Evolutionary conservation across 306 rosid genomes (phyloP), one percentile per base, ranked within the genome.

Genomic region (Amphicarpaea edgeworthii): DNA sequence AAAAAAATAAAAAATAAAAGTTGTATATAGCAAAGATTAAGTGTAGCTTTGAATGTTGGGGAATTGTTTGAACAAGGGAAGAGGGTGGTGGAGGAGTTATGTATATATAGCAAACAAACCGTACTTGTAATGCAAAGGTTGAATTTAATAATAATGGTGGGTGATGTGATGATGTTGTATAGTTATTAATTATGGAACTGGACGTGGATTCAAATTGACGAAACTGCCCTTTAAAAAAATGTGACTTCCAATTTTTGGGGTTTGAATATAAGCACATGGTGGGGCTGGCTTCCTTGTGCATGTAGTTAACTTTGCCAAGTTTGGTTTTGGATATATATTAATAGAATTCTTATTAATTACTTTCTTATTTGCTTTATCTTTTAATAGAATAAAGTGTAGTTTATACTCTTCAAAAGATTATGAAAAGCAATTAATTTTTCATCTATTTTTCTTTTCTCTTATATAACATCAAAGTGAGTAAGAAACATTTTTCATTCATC

Each of bases 81-180:
- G 53, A 28, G n/a, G 55, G 37, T 62, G 45, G 51, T 64, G 73
- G 63, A 54, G 38, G 81, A 57, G 71, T 14, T 55, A 49, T 71
- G 90, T 76, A 73, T 84, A 73, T 83, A 91, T 82, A 82, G 90
- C 50, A 81, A 41, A n/a, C n/a, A 49, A 81, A 59, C 79, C 67
- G 50, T 75, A 80, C 87, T 68, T 58, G 47, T 66, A 71, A 77
- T 70, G 53, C 37, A 58, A 77, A 34, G 45, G 67, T 14, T 30
- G 23, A 8, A 60, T 32, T 76, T 72, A 63, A 64, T 68, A 76
- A 62, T 75, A 47, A 64, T 53, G n/a, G 41, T 54, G 58, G 24
- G 30, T 11, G 28, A n/a, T 5, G 42, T 28, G 32, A 20, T 15
- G 40, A 26, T 67, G 43, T 8, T 63, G 12, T 63, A n/a, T n/a